These are phyloP conservation scores for Trametes cubensis DNA, from an alignment of 768 basidiomycete species.

Conservation along the genomic window DNA sequence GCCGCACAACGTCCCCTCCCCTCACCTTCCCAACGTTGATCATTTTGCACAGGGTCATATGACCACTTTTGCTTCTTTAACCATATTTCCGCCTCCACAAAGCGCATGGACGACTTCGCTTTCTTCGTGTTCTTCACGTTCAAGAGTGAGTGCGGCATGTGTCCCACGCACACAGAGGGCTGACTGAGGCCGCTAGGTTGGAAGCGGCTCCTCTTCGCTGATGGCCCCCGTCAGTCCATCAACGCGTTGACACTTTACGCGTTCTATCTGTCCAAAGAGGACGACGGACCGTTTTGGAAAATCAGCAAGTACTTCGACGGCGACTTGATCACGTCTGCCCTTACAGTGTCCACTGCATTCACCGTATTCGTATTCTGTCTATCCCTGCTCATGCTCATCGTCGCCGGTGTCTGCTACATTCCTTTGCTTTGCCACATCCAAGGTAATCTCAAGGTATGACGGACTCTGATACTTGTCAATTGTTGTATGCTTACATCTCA, in stretches of 20 bases:
- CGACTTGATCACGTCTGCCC: slow-evolving; percentile 72
- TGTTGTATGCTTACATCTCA: slow-evolving; percentile 13
- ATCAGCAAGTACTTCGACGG: slow-evolving; percentile 78
- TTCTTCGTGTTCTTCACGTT: slow-evolving; percentile 99
- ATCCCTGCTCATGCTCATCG: slow-evolving; percentile 76
- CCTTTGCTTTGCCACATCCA: slow-evolving; percentile 96
- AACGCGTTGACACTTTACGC: slow-evolving; percentile 97
- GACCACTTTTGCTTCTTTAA: slow-evolving; percentile 98
- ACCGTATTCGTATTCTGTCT: slow-evolving; percentile 88
- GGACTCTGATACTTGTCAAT: not conserved
- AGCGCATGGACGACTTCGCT: slow-evolving; percentile 95
- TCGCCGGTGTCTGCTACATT: slow-evolving; percentile 87
- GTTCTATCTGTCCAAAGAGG: slow-evolving; percentile 66
- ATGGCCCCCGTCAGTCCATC: slow-evolving; percentile 96
- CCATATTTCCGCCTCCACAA: slow-evolving; percentile 94
- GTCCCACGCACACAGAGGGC: not conserved
- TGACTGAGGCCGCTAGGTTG: slow-evolving; percentile 52
- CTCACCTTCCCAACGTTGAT: not conserved
- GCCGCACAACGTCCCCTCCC: slow-evolving; percentile 21
- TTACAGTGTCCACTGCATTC: slow-evolving; percentile 88
- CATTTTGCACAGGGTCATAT: slow-evolving; percentile 69
- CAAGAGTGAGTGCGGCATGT: slow-evolving; percentile 69
- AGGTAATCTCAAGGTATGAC: slow-evolving; percentile 88
- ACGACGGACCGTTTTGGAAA: slow-evolving; percentile 63
- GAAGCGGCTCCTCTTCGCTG: slow-evolving; percentile 88